phyloP scores from a whole-genome alignment of 164 flowering plant species.

The Pachysandra terminalis region DNA sequence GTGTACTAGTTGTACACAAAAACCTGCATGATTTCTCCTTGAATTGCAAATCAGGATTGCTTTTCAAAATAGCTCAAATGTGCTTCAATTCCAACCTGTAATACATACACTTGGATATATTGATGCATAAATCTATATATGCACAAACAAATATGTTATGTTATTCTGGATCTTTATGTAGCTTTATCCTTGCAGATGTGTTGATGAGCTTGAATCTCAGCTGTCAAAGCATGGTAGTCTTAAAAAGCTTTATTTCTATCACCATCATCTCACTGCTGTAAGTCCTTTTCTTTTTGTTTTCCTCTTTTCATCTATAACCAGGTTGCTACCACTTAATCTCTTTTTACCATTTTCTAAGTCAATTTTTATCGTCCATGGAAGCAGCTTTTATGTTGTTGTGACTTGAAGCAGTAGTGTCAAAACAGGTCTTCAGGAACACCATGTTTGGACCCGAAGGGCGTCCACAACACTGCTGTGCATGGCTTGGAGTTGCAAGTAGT shows the following conservation, averaged over 20 bases:
- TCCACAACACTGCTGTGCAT: constrained; percentile 99
- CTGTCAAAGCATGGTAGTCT: constrained; percentile 88
- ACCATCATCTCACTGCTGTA: constrained; percentile 94
- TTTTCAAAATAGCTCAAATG: too few relatives aligned
- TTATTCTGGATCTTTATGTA: not conserved
- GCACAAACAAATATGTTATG: not conserved
- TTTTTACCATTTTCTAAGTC: not conserved
- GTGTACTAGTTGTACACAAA: too few relatives aligned
- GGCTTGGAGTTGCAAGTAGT: constrained; percentile 99
- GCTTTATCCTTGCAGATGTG: constrained; percentile 54
- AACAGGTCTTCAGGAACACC: constrained; percentile 93
- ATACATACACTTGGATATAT: not conserved
- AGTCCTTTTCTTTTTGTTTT: constrained; percentile 18
- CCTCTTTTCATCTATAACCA: not conserved
- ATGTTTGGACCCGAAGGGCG: constrained; percentile 99
- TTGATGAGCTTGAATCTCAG: constrained; percentile 86
- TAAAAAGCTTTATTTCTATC: constrained; percentile 85
- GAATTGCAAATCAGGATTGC: too few relatives aligned
- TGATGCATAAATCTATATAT: not conserved
- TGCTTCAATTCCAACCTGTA: too few relatives aligned
- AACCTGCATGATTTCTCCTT: too few relatives aligned
- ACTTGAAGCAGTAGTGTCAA: constrained; percentile 2
- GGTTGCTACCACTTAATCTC: not conserved
- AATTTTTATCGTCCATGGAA: not conserved
- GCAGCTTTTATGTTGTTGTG: not conserved